Evolutionary conservation across 2,329 filamentous ascomycete genomes (phyloP).

Genomic region (Ascochyta koolunga): DNA sequence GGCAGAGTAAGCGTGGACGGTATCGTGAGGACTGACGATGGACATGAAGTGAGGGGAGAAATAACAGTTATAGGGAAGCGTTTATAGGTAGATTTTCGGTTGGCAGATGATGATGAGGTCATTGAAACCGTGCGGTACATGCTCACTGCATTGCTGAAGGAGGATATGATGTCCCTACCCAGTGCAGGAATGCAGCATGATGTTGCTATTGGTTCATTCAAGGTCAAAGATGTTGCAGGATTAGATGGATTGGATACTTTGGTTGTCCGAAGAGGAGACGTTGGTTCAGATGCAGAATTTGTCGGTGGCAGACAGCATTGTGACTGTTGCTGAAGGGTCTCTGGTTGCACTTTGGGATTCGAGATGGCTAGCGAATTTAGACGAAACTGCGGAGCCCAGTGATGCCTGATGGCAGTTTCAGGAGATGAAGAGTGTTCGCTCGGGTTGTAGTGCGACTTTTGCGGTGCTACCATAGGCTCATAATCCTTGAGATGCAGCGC

Average conservation of each 20-base stretch:
- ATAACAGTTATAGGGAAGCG: background rate
- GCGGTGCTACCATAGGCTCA: background rate
- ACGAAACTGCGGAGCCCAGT: conserved; percentile 33
- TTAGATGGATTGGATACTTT: background rate
- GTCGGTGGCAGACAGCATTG: background rate
- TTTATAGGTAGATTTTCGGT: background rate
- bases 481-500: conserved; percentile 18
- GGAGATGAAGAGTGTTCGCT: background rate
- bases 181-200: conserved; percentile 9
- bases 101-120: conserved; percentile 5
- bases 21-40: background rate
- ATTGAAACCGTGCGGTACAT: background rate
- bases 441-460: background rate
- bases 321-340: conserved; percentile 2
- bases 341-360: background rate
- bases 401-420: conserved; percentile 20
- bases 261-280: background rate
- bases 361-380: conserved; percentile 17
- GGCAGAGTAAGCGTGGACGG: background rate
- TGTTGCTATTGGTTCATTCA: conserved; percentile 16
- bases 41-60: background rate
- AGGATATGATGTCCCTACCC: background rate
- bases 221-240: conserved; percentile 1
- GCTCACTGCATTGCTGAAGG: background rate
- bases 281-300: background rate